Base-by-base conservation (phyloP, 805 yeast species). In the Pichia ethanolica region DNA sequence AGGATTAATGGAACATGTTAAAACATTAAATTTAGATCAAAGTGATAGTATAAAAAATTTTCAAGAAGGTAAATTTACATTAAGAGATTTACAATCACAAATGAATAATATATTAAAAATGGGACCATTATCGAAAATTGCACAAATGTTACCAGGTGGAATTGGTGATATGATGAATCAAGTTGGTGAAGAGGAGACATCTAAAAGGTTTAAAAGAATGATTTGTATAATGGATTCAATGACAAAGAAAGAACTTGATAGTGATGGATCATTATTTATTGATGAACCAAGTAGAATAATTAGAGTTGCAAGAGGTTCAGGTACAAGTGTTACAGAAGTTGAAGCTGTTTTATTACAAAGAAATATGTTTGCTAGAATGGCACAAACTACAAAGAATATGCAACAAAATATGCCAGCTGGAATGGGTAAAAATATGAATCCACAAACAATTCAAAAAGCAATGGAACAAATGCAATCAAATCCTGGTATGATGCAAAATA, bases 111-210 rank as follows among this genome's bases (percentile, higher is more conserved):
- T 93, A 59, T 74, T 91, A 79, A 93, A 93, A 67, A 88, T 93
- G 95, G 99, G 99, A 2, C 97, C 98, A 4, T 70, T 91, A 47
- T 83, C 95, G 27, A 90, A 93, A 64, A 88, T 91, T 54, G 97
- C 97, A 3, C 80, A 85, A 47, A 91, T 91, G 97, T 82, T 91
- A 52, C 99, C 99, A 0, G 93, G 84, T 28, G 88, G 97, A 61
- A 79, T 89, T 70, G 80, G 90, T 36, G 81, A 79, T 56, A 75
- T 91, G 75, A 83, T 91, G 78, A 81, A 77, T 46, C 91, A 87
- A 65, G 82, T 88, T 41, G 93, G 95, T 30, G 97, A 89, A 64
- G 96, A 89, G 59, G 98, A 93, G 60, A 83, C 96, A 0, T 79
- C 88, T n/a, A 75, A 78, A 48, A 77, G 84, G 61, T 74, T 91